Evolutionary conservation across 805 yeast genomes (phyloP), one percentile per base, ranked within the genome.

Genomic region (Blastobotrys terrestris): DNA sequence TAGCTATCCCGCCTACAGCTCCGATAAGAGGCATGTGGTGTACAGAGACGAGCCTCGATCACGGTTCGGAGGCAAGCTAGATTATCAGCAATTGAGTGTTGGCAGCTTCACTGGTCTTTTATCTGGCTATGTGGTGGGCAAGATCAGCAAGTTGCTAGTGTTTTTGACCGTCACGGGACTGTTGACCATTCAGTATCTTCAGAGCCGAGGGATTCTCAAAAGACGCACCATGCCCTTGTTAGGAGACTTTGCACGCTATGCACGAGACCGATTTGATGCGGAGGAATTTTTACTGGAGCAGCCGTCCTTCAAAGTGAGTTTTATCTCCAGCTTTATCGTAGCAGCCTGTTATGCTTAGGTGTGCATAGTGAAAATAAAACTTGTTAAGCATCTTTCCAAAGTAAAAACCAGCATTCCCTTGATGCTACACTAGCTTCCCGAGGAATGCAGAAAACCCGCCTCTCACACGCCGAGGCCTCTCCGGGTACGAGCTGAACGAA

Each of bases 101-200:
- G 89, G 89, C 3, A 79, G 85, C 1, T 70, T 83, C 61, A 70
- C 80, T 5, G 88, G 89, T 0, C 69, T 83, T 53, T 71, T 78
- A 39, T 58, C 77, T 49, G 89, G 89, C 0, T 70, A 79, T 19
- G 68, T 83, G 31, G 74, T 77, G n/a, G 87, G 88, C 16, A 81
- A 81, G 60, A 68, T 84, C 53, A 75, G 81, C 53, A 71, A 78
- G 16, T 72, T 80, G 26, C 68, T 84, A 35, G 80, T 80, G 42
- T 71, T 77, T 26, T 60, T 79, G 42, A 63, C 81, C 1, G 68
- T 80, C n/a, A 70, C 80, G 1, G 62, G 73, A 39, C 72, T 75
- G 49, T 55, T 77, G 55, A 58, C 69, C 7, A 57, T 72, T 13
- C 85, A 81, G 65, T 84, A 79, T 65, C 74, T 84, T 55, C 77